Conservation (phyloP, 768 basidiomycete genomes). For the Russula vinacea region DNA sequence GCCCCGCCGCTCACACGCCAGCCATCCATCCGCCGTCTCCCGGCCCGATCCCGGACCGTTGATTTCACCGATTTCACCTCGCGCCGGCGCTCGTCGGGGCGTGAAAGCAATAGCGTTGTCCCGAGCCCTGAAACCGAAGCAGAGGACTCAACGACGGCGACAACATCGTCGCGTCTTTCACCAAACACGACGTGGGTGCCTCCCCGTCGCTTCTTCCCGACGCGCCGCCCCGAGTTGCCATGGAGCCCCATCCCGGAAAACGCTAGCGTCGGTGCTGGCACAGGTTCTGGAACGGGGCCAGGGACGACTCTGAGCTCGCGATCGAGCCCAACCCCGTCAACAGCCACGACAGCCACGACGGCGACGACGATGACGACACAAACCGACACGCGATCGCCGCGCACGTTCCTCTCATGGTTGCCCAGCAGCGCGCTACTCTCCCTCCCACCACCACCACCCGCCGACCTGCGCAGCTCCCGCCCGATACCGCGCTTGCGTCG, state of each 20-base stretch:
- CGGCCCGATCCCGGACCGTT: conserved; percentile 49
- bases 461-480: conserved; percentile 29
- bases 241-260: conserved; percentile 19
- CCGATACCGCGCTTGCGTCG: conserved; percentile 55
- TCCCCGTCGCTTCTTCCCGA: conserved; percentile 24
- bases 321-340: conserved; percentile 11
- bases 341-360: not conserved
- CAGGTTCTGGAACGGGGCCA: not conserved
- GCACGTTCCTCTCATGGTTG: conserved; percentile 24
- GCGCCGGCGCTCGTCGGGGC: conserved; percentile 54
- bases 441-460: conserved; percentile 19
- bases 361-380: not conserved
- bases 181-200: conserved; percentile 21
- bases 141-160: conserved; percentile 15
- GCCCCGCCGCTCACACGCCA: conserved; percentile 48
- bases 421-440: conserved; percentile 12
- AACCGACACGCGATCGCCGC: conserved; percentile 10
- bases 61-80: conserved; percentile 74
- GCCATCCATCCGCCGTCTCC: conserved; percentile 55
- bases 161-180: conserved; percentile 9
- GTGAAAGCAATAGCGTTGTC: conserved; percentile 31
- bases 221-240: conserved; percentile 26
- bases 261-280: not conserved
- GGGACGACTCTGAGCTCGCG: not conserved
- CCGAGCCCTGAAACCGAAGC: conserved; percentile 21